A percentile compares a stretch with the other conserved stretches of the same genome.
Conservation (phyloP, 495 filamentous ascomycete genomes). For the Jackrogersella multiformis region DNA sequence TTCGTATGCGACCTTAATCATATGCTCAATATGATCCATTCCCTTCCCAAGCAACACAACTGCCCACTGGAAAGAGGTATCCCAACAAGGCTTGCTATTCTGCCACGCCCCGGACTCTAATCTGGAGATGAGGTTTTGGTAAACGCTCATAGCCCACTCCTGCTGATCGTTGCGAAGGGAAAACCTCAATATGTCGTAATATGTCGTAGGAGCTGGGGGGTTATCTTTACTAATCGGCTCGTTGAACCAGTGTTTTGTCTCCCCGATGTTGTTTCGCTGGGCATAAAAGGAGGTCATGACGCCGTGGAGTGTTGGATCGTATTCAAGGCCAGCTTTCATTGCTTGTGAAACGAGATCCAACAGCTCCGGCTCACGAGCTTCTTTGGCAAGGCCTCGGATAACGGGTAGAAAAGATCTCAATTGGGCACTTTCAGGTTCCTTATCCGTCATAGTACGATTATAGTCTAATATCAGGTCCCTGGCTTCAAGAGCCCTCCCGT, state of each 20-base stretch:
- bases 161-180: constrained; percentile 62
- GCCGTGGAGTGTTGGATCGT: constrained; percentile 52
- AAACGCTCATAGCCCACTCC: constrained; percentile 70
- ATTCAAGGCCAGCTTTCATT: constrained; percentile 45
- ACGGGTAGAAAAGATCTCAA: constrained; percentile 63
- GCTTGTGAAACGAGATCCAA: constrained; percentile 51
- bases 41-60: constrained; percentile 71
- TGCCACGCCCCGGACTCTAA: constrained; percentile 44
- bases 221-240: constrained; percentile 58
- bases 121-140: constrained; percentile 63
- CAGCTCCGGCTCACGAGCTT: constrained; percentile 67
- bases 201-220: constrained; percentile 54
- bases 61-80: constrained; percentile 79
- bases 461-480: constrained; percentile 59
- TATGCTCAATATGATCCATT: constrained; percentile 73
- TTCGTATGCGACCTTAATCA: constrained; percentile 69
- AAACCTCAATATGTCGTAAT: constrained; percentile 63
- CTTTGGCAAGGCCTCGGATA: constrained; percentile 71
- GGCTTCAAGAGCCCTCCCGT: constrained; percentile 69
- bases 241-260: constrained; percentile 71
- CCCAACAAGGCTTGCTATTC: constrained; percentile 63
- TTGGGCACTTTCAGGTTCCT: constrained; percentile 41
- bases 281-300: constrained; percentile 65
- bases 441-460: constrained; percentile 30
- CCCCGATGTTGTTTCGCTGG: constrained; percentile 56